Evolutionary conservation across 306 rosid genomes (phyloP).

Genomic region (Vicia villosa): DNA sequence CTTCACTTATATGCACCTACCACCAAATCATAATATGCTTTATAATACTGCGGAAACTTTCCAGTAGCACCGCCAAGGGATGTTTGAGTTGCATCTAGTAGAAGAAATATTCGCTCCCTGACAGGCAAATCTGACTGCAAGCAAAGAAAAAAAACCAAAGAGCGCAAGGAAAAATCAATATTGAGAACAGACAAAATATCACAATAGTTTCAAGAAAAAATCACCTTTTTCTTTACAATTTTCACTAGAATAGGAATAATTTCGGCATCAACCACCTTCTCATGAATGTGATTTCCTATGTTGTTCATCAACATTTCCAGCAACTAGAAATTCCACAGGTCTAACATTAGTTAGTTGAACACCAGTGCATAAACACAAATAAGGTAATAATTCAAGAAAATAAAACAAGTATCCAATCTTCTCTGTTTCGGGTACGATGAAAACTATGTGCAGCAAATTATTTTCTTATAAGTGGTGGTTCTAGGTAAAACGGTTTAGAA

Average conservation of each 20-base stretch:
- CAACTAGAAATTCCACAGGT: slow-evolving; percentile 59
- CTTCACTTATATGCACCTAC: slow-evolving; percentile 54
- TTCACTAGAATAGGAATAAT: slow-evolving; percentile 78
- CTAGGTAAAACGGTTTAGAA: slow-evolving; percentile 23
- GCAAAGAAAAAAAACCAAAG: slow-evolving; percentile 23
- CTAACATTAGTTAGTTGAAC: slow-evolving; percentile 25
- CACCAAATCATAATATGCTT: slow-evolving; percentile 90
- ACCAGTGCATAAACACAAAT: slow-evolving; percentile 26
- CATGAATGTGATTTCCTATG: slow-evolving; percentile 76
- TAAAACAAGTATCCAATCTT: slow-evolving; percentile 31
- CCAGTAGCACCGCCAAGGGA: slow-evolving; percentile 96
- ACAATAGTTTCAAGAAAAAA: slow-evolving; percentile 23
- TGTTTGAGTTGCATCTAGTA: slow-evolving; percentile 94
- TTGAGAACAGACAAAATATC: neutral
- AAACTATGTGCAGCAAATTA: slow-evolving; percentile 3
- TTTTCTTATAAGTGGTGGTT: neutral
- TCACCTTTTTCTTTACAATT: slow-evolving; percentile 95
- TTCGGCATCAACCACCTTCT: slow-evolving; percentile 79
- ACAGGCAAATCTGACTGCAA: slow-evolving; percentile 84
- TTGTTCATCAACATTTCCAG: slow-evolving; percentile 98
- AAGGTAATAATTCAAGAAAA: slow-evolving; percentile 16
- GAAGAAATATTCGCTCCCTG: slow-evolving; percentile 87
- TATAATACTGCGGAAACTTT: slow-evolving; percentile 89
- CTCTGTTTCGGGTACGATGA: neutral
- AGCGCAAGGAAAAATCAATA: slow-evolving; percentile 18